A percentile compares a stretch with the other conserved stretches of the same genome.
phyloP scores from a whole-genome alignment of 352 stramenopile species.

The Globisporangium cylindrosporum region DNA sequence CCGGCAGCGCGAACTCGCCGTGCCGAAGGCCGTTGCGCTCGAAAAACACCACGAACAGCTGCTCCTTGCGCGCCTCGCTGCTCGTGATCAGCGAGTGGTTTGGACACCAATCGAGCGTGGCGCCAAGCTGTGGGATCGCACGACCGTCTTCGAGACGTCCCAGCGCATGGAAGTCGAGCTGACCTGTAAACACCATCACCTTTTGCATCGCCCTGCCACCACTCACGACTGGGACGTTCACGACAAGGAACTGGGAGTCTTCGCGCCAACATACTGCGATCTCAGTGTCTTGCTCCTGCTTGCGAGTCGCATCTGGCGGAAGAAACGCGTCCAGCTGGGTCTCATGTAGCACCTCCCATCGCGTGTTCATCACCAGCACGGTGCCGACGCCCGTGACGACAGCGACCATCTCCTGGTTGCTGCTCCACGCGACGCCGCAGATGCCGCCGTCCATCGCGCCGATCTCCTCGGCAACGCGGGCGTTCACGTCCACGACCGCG shows the following conservation, averaged over 20 bases:
- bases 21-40: conserved; percentile 80
- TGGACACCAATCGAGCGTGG: conserved; percentile 61
- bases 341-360: conserved; percentile 79
- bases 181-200: conserved; percentile 53
- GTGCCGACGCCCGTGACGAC: conserved; percentile 55
- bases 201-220: conserved; percentile 26
- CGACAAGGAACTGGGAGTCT: conserved; percentile 60
- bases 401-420: conserved; percentile 66
- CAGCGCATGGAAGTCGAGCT: conserved; percentile 56
- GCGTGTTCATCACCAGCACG: conserved; percentile 72
- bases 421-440: conserved; percentile 59
- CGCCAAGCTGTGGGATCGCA: conserved; percentile 40
- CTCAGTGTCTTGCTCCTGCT: background rate
- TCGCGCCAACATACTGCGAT: conserved; percentile 64
- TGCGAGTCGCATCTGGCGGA: conserved; percentile 19
- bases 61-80: conserved; percentile 50
- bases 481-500: conserved; percentile 48
- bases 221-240: conserved; percentile 43
- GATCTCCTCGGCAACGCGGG: conserved; percentile 56
- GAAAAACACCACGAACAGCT: conserved; percentile 77
- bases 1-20: conserved; percentile 66
- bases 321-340: conserved; percentile 40
- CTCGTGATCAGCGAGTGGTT: conserved; percentile 74
- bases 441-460: conserved; percentile 63
- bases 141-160: conserved; percentile 74